phyloP scores from a whole-genome alignment of 1,284 basidiomycete genomes.

The Coniferiporia weirii region DNA sequence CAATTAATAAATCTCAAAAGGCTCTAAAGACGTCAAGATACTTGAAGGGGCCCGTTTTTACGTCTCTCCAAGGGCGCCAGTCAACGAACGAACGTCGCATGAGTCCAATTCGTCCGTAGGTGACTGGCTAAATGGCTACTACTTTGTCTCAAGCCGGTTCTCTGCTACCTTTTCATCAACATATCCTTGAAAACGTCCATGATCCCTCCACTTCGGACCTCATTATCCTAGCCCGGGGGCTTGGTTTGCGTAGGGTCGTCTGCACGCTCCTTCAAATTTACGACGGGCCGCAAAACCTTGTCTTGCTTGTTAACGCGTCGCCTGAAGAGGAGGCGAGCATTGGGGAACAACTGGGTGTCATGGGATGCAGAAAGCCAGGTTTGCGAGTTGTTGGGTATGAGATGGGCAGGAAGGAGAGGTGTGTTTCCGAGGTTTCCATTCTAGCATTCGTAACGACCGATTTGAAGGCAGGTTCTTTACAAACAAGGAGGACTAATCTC shows the following conservation, averaged over 20 bases:
- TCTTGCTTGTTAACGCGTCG: constrained; percentile 85
- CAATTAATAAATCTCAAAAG: too few relatives aligned
- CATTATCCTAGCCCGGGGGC: constrained; percentile 79
- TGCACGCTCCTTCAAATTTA: constrained; percentile 90
- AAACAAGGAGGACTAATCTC: constrained; percentile 85
- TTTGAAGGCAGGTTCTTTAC: constrained; percentile 76
- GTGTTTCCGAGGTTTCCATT: constrained; percentile 22
- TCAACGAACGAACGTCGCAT: not conserved
- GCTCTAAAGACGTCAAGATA: too few relatives aligned
- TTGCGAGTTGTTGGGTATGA: constrained; percentile 84
- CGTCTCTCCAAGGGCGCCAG: too few relatives aligned
- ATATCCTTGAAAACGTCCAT: constrained; percentile 60
- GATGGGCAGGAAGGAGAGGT: constrained; percentile 78
- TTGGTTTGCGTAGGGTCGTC: constrained; percentile 77
- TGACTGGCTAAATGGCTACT: not conserved
- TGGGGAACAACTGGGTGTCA: constrained; percentile 87
- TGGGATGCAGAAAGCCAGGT: constrained; percentile 86
- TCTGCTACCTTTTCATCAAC: constrained; percentile 60
- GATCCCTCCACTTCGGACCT: constrained; percentile 81
- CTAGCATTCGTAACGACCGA: not conserved
- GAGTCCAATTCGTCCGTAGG: not conserved
- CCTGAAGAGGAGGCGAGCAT: constrained; percentile 88
- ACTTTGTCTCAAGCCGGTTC: not conserved
- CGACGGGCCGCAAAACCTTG: constrained; percentile 79
- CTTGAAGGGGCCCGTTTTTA: too few relatives aligned